These are phyloP conservation scores for Fonsecaea monophora DNA, from an alignment of 2,329 filamentous ascomycete species.

Conservation along the genomic window DNA sequence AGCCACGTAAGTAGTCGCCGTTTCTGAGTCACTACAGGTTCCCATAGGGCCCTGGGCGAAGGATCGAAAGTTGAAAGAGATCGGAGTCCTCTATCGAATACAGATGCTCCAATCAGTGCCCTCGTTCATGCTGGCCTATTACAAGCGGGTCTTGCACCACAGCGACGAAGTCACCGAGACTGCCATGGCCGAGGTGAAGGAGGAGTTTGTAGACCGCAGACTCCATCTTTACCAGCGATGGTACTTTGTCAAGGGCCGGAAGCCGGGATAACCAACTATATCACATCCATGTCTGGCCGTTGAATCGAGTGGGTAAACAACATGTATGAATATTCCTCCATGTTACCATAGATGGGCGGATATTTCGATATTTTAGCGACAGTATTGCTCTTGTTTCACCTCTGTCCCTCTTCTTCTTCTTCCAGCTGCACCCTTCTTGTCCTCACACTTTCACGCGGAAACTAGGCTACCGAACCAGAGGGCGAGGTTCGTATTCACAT, in stretches of 20 bases:
- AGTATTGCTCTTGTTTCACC: too few species aligned
- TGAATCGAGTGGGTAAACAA: neutral
- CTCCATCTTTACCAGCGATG: conserved; percentile 14
- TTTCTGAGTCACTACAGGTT: neutral
- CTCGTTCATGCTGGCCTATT: conserved; percentile 18
- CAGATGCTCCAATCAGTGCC: conserved; percentile 15
- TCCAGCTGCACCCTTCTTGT: too few species aligned
- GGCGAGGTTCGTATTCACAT: neutral
- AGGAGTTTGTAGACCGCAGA: conserved; percentile 5
- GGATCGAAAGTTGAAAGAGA: conserved; percentile 10
- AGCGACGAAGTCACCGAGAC: conserved; percentile 3
- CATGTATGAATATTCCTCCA: neutral
- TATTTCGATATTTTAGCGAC: neutral
- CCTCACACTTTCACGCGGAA: too few species aligned
- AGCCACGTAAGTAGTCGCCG: neutral
- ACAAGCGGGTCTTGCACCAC: conserved; percentile 8
- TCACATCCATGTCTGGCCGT: neutral
- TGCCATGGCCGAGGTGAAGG: conserved; percentile 12
- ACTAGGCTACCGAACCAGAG: neutral
- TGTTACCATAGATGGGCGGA: neutral
- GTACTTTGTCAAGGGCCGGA: conserved; percentile 12
- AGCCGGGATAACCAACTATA: neutral
- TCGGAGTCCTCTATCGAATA: conserved; percentile 2
- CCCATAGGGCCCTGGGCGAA: conserved; percentile 12
- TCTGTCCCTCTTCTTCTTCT: too few species aligned